phyloP scores from a whole-genome alignment of 2,329 filamentous ascomycete genomes.

The Trichoderma sp. region DNA sequence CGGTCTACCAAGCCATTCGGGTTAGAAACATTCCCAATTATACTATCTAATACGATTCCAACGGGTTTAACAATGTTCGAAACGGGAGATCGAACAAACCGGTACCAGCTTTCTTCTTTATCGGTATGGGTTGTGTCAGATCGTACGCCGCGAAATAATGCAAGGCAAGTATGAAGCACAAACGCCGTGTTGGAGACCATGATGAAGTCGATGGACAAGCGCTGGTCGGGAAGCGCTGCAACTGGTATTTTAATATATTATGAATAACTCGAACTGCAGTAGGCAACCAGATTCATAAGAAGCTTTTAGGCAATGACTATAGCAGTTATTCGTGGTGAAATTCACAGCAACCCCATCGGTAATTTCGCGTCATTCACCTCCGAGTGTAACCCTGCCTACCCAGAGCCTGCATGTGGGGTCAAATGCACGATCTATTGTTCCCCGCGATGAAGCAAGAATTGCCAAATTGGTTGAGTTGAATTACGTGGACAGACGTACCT shows the following conservation, averaged over 20 bases:
- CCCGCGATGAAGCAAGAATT: neutral
- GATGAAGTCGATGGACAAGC: neutral
- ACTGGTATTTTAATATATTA: neutral
- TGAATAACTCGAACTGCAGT: neutral
- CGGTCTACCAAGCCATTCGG: neutral
- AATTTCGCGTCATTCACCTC: constrained; percentile 3
- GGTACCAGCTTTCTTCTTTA: neutral
- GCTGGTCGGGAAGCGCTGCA: neutral
- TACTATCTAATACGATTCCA: neutral
- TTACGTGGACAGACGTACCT: neutral
- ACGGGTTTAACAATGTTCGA: neutral
- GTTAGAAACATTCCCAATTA: constrained; percentile 7
- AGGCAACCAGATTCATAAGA: neutral
- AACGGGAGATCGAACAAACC: neutral
- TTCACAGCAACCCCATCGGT: neutral
- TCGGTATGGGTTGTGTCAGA: neutral
- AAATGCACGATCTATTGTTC: neutral
- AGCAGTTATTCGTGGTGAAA: neutral
- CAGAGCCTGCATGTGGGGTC: neutral
- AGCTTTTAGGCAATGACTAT: neutral
- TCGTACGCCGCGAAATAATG: neutral
- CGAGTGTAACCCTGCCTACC: constrained; percentile 6
- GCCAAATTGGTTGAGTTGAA: neutral
- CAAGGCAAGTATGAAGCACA: neutral
- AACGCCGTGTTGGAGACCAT: neutral